These are phyloP conservation scores for Ramularia collo-cygni DNA, from an alignment of 2,329 filamentous ascomycete genomes.

Conservation along the genomic window DNA sequence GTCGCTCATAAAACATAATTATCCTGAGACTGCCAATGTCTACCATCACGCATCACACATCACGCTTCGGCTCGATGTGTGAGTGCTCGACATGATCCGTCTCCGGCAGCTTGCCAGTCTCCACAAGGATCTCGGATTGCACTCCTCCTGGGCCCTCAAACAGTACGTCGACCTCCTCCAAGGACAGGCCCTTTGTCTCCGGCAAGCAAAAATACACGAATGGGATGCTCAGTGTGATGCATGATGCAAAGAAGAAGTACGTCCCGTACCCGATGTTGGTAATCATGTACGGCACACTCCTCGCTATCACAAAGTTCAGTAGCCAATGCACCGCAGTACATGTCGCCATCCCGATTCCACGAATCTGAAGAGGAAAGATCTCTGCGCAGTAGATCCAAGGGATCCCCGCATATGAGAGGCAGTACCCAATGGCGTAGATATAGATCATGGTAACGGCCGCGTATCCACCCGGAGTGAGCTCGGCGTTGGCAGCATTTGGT, in stretches of 20 bases:
- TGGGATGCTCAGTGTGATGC: conserved; percentile 2
- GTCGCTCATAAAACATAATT: too few species aligned
- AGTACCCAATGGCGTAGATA: conserved; percentile 51
- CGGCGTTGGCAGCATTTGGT: conserved; percentile 43
- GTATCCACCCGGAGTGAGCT: conserved; percentile 60
- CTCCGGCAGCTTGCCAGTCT: too few species aligned
- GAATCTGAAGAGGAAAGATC: conserved; percentile 60
- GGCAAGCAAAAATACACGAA: conserved; percentile 16
- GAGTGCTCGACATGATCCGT: too few species aligned
- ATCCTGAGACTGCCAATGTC: too few species aligned
- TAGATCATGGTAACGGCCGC: conserved; percentile 65
- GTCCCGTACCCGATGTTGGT: conserved; percentile 11
- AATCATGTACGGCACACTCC: conserved; percentile 15
- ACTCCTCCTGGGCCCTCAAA: too few species aligned
- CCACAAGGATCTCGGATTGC: too few species aligned
- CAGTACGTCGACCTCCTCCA: conserved; percentile 6
- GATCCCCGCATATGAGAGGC: conserved; percentile 53
- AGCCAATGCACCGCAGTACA: conserved; percentile 18
- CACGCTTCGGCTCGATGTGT: too few species aligned
- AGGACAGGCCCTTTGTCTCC: conserved; percentile 3
- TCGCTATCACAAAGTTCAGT: conserved; percentile 19
- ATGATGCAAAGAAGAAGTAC: conserved; percentile 13
- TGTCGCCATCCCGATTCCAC: conserved; percentile 34
- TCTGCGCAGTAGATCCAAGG: conserved; percentile 61
- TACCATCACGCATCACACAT: too few species aligned